These are phyloP conservation scores for Podila epicladia DNA, from an alignment of 192 early-diverging fungal species.

Conservation along the genomic window DNA sequence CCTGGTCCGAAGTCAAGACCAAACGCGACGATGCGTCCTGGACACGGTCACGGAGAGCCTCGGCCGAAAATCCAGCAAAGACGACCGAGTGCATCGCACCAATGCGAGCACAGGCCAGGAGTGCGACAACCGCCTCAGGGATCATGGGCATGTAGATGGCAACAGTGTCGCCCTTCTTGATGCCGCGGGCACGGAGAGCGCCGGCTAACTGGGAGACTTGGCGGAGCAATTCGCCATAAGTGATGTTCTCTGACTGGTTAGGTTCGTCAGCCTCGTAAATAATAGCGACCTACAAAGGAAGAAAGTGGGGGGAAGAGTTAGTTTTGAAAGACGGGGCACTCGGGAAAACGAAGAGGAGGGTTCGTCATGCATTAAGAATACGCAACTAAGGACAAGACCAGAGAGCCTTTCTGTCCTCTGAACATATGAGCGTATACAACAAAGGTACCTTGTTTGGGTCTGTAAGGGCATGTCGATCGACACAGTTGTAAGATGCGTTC, in stretches of 20 bases:
- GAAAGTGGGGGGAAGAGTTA: too few relatives aligned
- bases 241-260: constrained; percentile 78
- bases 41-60: constrained; percentile 93
- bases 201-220: constrained; percentile 89
- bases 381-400: not conserved
- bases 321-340: too few relatives aligned
- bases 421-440: not conserved
- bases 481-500: constrained; percentile 94
- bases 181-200: constrained; percentile 81
- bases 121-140: constrained; percentile 90
- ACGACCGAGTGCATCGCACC: constrained; percentile 94
- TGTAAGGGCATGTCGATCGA: constrained; percentile 88
- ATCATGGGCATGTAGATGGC: constrained; percentile 99
- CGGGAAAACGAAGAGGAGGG: too few relatives aligned
- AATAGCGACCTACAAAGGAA: constrained; percentile 70
- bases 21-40: constrained; percentile 83
- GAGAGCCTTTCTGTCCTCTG: not conserved
- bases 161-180: constrained; percentile 93
- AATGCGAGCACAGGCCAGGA: constrained; percentile 94
- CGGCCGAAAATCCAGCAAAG: constrained; percentile 97
- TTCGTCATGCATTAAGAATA: not conserved
- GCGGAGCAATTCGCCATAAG: constrained; percentile 83
- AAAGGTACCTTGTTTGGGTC: constrained; percentile 73
- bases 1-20: constrained; percentile 95
- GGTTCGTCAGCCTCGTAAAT: constrained; percentile 93